These are phyloP conservation scores for Viridothelium virens DNA, from an alignment of 495 filamentous ascomycete species.

Conservation along the genomic window DNA sequence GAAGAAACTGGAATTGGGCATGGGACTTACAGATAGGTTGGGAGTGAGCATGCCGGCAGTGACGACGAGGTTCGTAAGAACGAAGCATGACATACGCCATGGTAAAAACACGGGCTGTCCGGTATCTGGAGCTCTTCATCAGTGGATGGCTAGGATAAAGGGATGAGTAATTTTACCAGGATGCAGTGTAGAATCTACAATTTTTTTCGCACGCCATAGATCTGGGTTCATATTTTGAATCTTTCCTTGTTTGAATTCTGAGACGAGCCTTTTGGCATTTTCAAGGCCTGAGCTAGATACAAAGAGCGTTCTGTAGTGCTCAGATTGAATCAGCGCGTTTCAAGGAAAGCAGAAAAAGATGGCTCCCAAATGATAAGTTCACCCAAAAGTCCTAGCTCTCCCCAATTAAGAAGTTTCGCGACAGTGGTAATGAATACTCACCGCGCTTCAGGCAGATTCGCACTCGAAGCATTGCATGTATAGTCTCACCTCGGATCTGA, in stretches of 20 bases:
- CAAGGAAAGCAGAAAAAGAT: neutral
- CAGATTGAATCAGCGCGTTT: neutral
- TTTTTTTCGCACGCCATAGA: conserved; percentile 91
- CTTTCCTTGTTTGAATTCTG: conserved; percentile 73
- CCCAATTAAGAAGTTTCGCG: conserved; percentile 8
- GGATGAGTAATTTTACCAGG: conserved; percentile 52
- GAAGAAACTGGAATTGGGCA: neutral
- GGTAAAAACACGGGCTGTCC: conserved; percentile 86
- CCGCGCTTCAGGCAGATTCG: conserved; percentile 27
- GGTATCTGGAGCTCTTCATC: conserved; percentile 55
- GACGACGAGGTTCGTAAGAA: conserved; percentile 86
- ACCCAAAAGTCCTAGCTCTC: conserved; percentile 15
- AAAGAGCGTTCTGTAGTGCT: conserved; percentile 61
- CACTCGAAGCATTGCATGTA: conserved; percentile 17
- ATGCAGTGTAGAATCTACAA: conserved; percentile 91
- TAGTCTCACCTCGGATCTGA: conserved; percentile 85
- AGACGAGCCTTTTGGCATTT: conserved; percentile 67
- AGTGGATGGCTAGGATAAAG: neutral
- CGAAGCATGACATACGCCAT: conserved; percentile 95
- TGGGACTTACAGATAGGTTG: conserved; percentile 52
- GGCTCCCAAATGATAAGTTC: neutral
- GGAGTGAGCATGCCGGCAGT: conserved; percentile 98
- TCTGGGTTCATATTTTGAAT: conserved; percentile 74
- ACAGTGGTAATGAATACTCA: conserved; percentile 28
- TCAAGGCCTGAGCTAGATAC: conserved; percentile 69